Conservation (phyloP, 345 rosid species). For the Bruguiera sexangula region DNA sequence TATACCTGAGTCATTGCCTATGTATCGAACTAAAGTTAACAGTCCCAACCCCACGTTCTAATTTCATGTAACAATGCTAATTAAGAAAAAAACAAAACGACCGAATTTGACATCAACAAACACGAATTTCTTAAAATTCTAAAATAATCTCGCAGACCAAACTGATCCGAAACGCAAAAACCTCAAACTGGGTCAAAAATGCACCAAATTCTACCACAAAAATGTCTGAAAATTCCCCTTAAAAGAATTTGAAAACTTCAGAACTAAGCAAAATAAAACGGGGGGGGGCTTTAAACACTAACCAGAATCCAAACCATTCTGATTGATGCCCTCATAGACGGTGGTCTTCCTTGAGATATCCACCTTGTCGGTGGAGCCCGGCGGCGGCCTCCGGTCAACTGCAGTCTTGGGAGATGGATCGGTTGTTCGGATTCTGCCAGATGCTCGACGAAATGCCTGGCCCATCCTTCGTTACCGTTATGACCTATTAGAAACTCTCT, state of each 20-base stretch:
- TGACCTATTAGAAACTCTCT: not conserved
- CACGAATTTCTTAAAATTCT: not conserved
- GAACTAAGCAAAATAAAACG: not conserved
- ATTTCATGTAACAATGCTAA: not conserved
- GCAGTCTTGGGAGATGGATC: slow-evolving; percentile 41
- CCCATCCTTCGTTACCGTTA: slow-evolving; percentile 50
- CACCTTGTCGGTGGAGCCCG: slow-evolving; percentile 26
- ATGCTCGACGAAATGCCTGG: slow-evolving; percentile 98
- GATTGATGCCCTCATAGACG: slow-evolving; percentile 8
- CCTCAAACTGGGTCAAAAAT: not conserved
- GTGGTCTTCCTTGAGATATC: slow-evolving; percentile 23
- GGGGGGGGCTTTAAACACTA: slow-evolving; percentile 5
- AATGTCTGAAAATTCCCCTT: not conserved
- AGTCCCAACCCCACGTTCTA: not conserved
- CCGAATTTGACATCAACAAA: not conserved
- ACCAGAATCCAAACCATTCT: slow-evolving; percentile 21
- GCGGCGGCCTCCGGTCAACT: slow-evolving; percentile 36
- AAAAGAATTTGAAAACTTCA: not conserved
- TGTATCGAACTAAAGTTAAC: not conserved
- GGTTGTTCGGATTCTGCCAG: slow-evolving; percentile 52
- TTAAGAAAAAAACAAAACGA: not conserved
- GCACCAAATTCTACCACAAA: not conserved
- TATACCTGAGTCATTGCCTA: not conserved
- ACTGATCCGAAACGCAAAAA: not conserved
- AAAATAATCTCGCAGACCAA: not conserved